phyloP scores from a whole-genome alignment of 176 grass and related monocot genomes.

The Guadua angustifolia region DNA sequence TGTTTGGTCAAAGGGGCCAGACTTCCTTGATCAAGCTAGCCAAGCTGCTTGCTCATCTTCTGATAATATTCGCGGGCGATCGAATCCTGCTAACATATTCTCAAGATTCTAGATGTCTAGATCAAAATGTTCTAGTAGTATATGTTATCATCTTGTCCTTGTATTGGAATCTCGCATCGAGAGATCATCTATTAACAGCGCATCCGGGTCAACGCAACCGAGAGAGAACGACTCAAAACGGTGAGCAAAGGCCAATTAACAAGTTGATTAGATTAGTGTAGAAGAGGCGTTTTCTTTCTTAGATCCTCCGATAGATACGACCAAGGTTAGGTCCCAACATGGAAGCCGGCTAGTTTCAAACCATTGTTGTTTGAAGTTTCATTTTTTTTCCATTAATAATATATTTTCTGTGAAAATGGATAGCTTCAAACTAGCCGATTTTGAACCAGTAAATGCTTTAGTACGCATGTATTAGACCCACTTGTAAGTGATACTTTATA shows the following conservation, averaged over 20 bases:
- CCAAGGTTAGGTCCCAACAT: conserved; percentile 28
- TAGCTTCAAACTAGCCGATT: no score
- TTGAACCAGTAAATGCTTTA: no score
- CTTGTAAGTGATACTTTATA: not conserved
- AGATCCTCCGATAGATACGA: conserved; percentile 38
- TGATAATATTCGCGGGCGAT: conserved; percentile 12
- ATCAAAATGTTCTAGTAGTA: conserved; percentile 4
- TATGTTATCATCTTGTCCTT: conserved; percentile 44
- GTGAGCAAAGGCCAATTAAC: conserved; percentile 30
- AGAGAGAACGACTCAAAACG: conserved; percentile 39
- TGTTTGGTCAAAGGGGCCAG: conserved; percentile 32
- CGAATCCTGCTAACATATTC: conserved; percentile 50
- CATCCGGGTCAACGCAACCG: conserved; percentile 23
- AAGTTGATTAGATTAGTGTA: conserved; percentile 15
- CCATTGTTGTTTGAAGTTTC: not conserved
- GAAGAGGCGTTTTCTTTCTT: conserved; percentile 45
- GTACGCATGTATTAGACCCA: not conserved
- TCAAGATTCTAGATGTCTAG: conserved; percentile 43
- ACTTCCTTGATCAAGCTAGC: conserved; percentile 32
- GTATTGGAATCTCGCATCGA: conserved; percentile 50
- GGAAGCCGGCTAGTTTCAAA: not conserved
- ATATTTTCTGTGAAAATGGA: no score
- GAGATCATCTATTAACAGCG: conserved; percentile 48
- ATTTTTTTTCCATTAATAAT: no score
- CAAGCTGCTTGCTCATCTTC: not conserved